Evolutionary conservation across 1,284 basidiomycete genomes (phyloP).

Genomic region (Leucoagaricus sp.): DNA sequence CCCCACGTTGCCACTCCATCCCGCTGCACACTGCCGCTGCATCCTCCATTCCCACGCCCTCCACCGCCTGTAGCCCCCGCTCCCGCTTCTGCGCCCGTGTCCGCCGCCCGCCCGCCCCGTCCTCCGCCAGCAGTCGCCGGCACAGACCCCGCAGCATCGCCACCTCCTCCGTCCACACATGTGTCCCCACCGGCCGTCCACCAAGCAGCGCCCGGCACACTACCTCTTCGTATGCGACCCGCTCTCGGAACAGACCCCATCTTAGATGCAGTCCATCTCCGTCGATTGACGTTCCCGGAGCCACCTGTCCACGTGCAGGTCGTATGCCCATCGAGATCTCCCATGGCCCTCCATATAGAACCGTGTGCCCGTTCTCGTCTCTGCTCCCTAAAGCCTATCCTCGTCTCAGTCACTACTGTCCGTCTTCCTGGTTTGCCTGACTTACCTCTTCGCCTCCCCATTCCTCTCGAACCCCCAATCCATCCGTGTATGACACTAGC

Average conservation of each 20-base stretch:
- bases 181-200: constrained; percentile 34
- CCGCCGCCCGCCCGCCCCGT: constrained; percentile 53
- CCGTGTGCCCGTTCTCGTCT: constrained; percentile 58
- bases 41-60: constrained; percentile 24
- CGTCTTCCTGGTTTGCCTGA: constrained; percentile 9
- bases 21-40: constrained; percentile 20
- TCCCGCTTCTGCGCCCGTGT: constrained; percentile 10
- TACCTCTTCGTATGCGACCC: neutral
- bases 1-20: constrained; percentile 33
- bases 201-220: constrained; percentile 17
- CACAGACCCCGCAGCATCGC: constrained; percentile 74
- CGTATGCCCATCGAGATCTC: constrained; percentile 33
- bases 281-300: constrained; percentile 31
- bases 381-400: constrained; percentile 22
- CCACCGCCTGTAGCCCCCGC: constrained; percentile 13
- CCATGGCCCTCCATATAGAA: constrained; percentile 39
- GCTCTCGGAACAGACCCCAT: constrained; percentile 9
- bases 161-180: constrained; percentile 68
- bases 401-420: constrained; percentile 23
- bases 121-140: constrained; percentile 64
- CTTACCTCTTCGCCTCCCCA: constrained; percentile 9
- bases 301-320: constrained; percentile 40
- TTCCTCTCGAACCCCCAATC: neutral
- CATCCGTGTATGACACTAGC: constrained; percentile 12
- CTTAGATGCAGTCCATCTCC: constrained; percentile 13